A percentile compares a stretch with the other conserved stretches of the same genome.
Evolutionary conservation across 2,329 filamentous ascomycete genomes (phyloP).

Genomic region (Rugonectria rugulosa): DNA sequence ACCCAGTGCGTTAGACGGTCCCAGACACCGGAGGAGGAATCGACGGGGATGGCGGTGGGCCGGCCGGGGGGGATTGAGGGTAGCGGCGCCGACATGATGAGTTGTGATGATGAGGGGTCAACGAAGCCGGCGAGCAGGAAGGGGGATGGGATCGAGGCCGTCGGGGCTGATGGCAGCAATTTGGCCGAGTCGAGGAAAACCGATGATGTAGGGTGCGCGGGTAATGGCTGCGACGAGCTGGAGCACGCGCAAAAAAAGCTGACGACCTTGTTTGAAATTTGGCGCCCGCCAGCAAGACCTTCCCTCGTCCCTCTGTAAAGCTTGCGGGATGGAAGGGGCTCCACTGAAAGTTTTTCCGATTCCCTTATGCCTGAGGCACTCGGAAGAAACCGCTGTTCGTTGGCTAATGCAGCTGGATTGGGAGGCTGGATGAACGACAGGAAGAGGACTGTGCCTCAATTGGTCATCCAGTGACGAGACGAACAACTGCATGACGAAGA

Average conservation of each 20-base stretch:
- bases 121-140: constrained; percentile 28
- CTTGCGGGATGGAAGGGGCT: constrained; percentile 22
- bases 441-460: no score
- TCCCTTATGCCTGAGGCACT: constrained; percentile 33
- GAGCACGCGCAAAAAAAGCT: constrained; percentile 45
- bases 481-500: no score
- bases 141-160: constrained; percentile 37
- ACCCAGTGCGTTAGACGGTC: constrained; percentile 91
- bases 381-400: constrained; percentile 16
- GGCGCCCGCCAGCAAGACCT: constrained; percentile 34
- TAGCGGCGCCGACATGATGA: constrained; percentile 54
- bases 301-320: no score
- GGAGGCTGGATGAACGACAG: no score
- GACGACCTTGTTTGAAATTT: constrained; percentile 42
- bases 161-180: constrained; percentile 35
- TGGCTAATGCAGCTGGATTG: no score
- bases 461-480: no score
- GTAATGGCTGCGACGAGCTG: constrained; percentile 44
- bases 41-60: constrained; percentile 56
- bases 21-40: constrained; percentile 77
- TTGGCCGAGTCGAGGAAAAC: constrained; percentile 30
- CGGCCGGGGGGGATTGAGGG: constrained; percentile 57
- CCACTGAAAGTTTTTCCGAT: constrained; percentile 43
- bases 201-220: constrained; percentile 46
- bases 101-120: constrained; percentile 36